A percentile compares a stretch with the other conserved stretches of the same genome.
These are phyloP conservation scores for Microdochium trichocladiopsis DNA, from an alignment of 2,329 filamentous ascomycete genomes.

Conservation along the genomic window DNA sequence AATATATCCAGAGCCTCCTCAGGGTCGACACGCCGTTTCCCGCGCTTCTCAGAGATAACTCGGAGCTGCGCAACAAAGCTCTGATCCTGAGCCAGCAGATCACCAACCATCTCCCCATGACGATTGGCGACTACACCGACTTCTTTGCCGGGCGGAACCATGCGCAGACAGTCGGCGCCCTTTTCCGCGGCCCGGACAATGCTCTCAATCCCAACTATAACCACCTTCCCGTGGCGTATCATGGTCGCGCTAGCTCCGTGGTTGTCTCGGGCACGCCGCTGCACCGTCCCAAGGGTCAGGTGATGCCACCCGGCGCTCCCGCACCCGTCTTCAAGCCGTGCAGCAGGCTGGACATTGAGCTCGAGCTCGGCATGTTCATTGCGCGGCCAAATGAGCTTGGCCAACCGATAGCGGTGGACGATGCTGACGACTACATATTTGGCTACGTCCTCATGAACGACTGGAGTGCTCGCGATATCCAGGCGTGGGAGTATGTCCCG, in stretches of 20 bases:
- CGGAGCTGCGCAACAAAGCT: slow-evolving; percentile 17
- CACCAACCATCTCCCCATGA: slow-evolving; percentile 65
- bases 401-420: not conserved
- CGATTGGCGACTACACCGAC: slow-evolving; percentile 77
- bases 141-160: slow-evolving; percentile 79
- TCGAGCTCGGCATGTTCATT: slow-evolving; percentile 72
- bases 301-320: not conserved
- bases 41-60: slow-evolving; percentile 26
- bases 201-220: slow-evolving; percentile 77
- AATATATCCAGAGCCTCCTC: slow-evolving; percentile 57
- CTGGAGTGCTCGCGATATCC: slow-evolving; percentile 57
- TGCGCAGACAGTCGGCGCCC: slow-evolving; percentile 60
- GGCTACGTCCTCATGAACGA: slow-evolving; percentile 61
- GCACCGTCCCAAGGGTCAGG: slow-evolving; percentile 64
- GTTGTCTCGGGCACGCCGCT: slow-evolving; percentile 70
- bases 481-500: slow-evolving; percentile 54
- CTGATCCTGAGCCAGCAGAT: slow-evolving; percentile 33
- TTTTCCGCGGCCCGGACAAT: slow-evolving; percentile 68
- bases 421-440: slow-evolving; percentile 54
- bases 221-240: slow-evolving; percentile 72
- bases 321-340: slow-evolving; percentile 35
- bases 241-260: slow-evolving; percentile 70
- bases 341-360: slow-evolving; percentile 63
- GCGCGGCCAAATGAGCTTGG: slow-evolving; percentile 50
- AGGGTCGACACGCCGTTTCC: slow-evolving; percentile 42